Evolutionary conservation across 2,329 filamentous ascomycete genomes (phyloP).

Genomic region (Penicillium sp.): DNA sequence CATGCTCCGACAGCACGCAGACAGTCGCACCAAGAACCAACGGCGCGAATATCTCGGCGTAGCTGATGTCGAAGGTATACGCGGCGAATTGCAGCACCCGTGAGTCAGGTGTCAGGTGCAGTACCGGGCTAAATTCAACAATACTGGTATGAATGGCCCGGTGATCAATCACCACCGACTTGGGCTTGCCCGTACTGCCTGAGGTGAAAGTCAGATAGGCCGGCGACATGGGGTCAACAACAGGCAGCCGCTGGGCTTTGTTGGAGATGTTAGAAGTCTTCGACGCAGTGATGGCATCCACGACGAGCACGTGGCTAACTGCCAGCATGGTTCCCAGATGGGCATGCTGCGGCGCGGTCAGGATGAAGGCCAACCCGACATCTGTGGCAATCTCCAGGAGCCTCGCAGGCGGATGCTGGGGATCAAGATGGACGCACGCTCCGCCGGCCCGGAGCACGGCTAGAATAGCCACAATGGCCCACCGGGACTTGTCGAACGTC

Average conservation of each 20-base stretch:
- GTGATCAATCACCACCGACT: constrained; percentile 59
- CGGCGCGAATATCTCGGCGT: constrained; percentile 35
- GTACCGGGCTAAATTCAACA: constrained; percentile 44
- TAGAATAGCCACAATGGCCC: constrained; percentile 1
- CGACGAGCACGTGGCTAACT: too few relatives aligned
- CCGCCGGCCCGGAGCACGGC: constrained; percentile 1
- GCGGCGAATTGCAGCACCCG: constrained; percentile 42
- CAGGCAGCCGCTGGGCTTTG: background rate
- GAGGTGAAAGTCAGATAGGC: constrained; percentile 55
- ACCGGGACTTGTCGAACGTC: constrained; percentile 4
- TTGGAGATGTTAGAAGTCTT: background rate
- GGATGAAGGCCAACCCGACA: background rate
- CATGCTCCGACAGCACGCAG: constrained; percentile 43
- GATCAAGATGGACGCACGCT: constrained; percentile 1
- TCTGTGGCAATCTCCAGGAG: constrained; percentile 9
- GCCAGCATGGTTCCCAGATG: background rate
- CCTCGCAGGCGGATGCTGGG: constrained; percentile 9
- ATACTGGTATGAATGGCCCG: constrained; percentile 52
- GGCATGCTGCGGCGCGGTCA: background rate
- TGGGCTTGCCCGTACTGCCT: constrained; percentile 51
- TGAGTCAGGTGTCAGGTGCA: constrained; percentile 45
- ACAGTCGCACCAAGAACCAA: constrained; percentile 42
- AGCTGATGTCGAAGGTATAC: constrained; percentile 45
- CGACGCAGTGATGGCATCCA: background rate
- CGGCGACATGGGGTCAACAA: background rate